Base-by-base conservation (phyloP, 2,329 filamentous ascomycete species). In the Didymella pinodella region DNA sequence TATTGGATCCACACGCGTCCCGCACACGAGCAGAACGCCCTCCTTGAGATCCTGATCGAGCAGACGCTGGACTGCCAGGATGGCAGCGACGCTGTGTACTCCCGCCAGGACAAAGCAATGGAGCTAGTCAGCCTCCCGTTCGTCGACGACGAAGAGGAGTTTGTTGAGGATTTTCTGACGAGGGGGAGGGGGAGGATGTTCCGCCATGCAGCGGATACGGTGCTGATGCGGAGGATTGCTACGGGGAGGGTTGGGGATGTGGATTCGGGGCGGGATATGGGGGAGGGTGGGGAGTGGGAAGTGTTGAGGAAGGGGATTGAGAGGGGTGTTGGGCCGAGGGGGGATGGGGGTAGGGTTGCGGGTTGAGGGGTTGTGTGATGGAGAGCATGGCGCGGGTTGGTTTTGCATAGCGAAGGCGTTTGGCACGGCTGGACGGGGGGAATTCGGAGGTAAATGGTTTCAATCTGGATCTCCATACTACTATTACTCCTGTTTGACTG, bases 51-150 rank as follows among this genome's bases (percentile, higher is more conserved):
- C 59, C 77, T 95, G 7, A 79, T 94, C 4, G 76, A 72, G 50
- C 59, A 72, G 55, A 73, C 68, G 25, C 58, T 77, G 16, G 65
- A 69, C 65, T 50, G 56, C 10, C 55, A 48, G n/a, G 54, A 41
- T 7, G 20, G 56, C 0, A 61, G 59, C 28, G 53, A 64, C 7
- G 53, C 59, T 14, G 26, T 54, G 31, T 75, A 65, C 56, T 61
- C 70, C 20, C 75, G 81, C 20, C 85, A 86, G 2, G 80, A 83
- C 16, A 84, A 85, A 18, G 87, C 88, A 0, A 84, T 86, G 45
- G 90, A 94, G 73, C 81, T 96, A 0, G 84, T 92, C 8, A 88
- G 89, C 61, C 77, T 94, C 61, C 90, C 91, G 0, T 85, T 96
- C n/a, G 86, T 86, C 57, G 74, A 81, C 1, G 80, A 85, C 18